These are phyloP conservation scores for Rhodomyrtus psidioides DNA, from an alignment of 441 rosid species.

Conservation along the genomic window DNA sequence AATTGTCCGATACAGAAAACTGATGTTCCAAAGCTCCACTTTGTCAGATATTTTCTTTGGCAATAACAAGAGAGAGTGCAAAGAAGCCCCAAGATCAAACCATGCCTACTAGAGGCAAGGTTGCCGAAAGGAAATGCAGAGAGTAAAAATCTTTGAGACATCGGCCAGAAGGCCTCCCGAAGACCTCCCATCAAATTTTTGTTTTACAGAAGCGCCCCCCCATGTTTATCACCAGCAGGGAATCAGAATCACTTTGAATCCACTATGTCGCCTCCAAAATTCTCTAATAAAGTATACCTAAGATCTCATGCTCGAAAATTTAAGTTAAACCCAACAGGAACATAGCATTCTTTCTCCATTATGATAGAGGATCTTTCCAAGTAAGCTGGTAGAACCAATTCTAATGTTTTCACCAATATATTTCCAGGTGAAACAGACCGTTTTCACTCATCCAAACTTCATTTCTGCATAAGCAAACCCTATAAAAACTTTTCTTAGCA, in stretches of 20 bases:
- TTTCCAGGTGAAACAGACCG: not conserved
- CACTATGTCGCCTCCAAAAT: not conserved
- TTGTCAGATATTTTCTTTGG: not conserved
- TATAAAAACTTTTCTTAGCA: not conserved
- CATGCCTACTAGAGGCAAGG: not conserved
- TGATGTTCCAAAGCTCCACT: not conserved
- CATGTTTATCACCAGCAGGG: not conserved
- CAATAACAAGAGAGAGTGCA: not conserved
- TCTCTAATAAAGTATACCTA: not conserved
- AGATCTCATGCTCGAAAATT: not conserved
- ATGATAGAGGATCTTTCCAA: not conserved
- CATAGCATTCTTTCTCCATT: not conserved
- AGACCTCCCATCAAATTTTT: not conserved
- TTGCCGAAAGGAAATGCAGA: not conserved
- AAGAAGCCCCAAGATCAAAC: not conserved
- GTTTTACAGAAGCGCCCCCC: not conserved
- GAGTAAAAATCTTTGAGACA: not conserved
- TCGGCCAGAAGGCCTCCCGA: not conserved
- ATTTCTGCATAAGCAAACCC: not conserved
- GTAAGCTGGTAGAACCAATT: not conserved
- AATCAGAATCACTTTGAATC: not conserved
- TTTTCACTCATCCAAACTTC: not conserved
- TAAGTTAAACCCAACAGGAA: not conserved
- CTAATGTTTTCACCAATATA: rapidly evolving
- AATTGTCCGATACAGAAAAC: not conserved